A percentile compares a stretch with the other conserved stretches of the same genome.
Conservation (phyloP, 2,329 filamentous ascomycete species). For the Paramyrothecium roridum region DNA sequence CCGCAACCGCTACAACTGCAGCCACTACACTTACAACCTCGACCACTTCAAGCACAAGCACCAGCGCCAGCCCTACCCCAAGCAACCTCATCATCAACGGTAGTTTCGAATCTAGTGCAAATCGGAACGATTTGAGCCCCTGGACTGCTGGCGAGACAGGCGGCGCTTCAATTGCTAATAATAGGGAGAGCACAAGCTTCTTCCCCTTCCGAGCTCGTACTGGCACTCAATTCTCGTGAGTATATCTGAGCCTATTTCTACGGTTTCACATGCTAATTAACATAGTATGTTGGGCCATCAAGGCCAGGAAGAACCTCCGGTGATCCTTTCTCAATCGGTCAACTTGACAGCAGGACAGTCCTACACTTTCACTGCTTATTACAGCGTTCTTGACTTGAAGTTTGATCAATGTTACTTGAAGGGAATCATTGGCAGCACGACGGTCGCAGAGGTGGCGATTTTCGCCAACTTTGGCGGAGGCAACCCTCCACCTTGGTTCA, state of each 20-base stretch:
- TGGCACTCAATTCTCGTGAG: not conserved
- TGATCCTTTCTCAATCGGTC: not conserved
- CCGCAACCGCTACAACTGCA: not conserved
- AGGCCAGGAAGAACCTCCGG: not conserved
- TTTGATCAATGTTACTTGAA: not conserved
- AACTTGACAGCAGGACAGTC: not conserved
- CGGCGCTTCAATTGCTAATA: not conserved
- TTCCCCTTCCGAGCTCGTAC: conserved; percentile 1
- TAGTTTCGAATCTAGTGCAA: not conserved
- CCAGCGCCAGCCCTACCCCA: not conserved
- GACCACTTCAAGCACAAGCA: not conserved
- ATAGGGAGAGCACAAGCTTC: not conserved
- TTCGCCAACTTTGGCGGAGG: not conserved
- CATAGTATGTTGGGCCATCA: not conserved
- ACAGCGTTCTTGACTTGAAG: not conserved
- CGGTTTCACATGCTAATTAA: not conserved
- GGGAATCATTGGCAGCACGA: not conserved
- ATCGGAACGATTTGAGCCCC: not conserved
- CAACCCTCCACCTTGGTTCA: not conserved
- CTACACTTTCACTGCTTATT: not conserved
- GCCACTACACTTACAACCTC: not conserved
- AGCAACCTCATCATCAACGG: not conserved
- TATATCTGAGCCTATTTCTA: not conserved
- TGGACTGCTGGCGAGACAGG: not conserved
- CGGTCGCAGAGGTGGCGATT: not conserved